Conservation (phyloP, 768 basidiomycete genomes). For the Kwoniella shandongensis region DNA sequence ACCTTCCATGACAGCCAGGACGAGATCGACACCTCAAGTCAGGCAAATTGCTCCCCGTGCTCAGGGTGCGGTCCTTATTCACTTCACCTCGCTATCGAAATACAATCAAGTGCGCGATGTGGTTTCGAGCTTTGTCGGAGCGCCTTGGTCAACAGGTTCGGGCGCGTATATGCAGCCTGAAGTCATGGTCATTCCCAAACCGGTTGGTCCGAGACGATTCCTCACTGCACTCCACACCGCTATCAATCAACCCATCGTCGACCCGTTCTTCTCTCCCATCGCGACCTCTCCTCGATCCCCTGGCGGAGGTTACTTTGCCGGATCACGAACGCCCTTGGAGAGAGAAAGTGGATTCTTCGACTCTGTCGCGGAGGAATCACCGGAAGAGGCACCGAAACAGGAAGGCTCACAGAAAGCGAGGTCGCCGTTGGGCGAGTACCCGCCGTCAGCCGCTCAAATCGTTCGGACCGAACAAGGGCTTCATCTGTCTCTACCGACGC, state of each 20-base stretch:
- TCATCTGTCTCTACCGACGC: slow-evolving; percentile 39
- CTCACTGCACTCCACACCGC: slow-evolving; percentile 90
- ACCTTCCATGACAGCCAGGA: slow-evolving; percentile 43
- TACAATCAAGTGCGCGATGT: slow-evolving; percentile 85
- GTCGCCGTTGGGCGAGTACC: slow-evolving; percentile 33
- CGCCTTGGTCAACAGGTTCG: slow-evolving; percentile 54
- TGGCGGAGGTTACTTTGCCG: slow-evolving; percentile 58
- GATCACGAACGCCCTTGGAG: slow-evolving; percentile 24
- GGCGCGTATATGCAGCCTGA: slow-evolving; percentile 63
- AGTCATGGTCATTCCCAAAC: slow-evolving; percentile 95
- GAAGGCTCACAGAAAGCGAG: slow-evolving; percentile 23
- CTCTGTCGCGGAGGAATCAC: slow-evolving; percentile 29
- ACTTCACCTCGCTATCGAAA: slow-evolving; percentile 87
- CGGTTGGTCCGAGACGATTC: slow-evolving; percentile 89
- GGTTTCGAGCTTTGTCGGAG: slow-evolving; percentile 66
- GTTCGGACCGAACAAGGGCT: slow-evolving; percentile 25
- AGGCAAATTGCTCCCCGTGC: slow-evolving; percentile 55
- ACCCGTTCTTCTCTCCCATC: slow-evolving; percentile 90
- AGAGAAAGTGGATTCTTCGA: slow-evolving; percentile 37
- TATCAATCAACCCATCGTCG: slow-evolving; percentile 77
- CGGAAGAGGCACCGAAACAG: slow-evolving; percentile 7
- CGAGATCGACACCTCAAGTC: slow-evolving; percentile 76
- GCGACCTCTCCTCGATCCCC: slow-evolving; percentile 86
- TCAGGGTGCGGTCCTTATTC: slow-evolving; percentile 63
- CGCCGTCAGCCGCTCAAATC: slow-evolving; percentile 31